A percentile compares a stretch with the other conserved stretches of the same genome.
phyloP scores from a whole-genome alignment of 2,329 filamentous ascomycete genomes.

The Colletotrichum orchidophilum region DNA sequence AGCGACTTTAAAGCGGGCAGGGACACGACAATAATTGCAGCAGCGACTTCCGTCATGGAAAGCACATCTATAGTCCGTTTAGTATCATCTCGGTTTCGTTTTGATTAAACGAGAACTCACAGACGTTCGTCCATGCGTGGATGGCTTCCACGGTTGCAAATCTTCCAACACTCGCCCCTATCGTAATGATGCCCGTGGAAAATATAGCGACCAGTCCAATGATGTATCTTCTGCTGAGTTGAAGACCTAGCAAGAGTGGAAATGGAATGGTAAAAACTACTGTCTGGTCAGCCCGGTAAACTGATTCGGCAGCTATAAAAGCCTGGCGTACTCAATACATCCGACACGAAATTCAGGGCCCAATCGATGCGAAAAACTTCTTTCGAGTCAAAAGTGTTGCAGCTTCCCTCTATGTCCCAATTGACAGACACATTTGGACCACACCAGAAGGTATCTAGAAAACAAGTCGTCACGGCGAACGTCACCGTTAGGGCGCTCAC shows the following conservation, averaged over 20 bases:
- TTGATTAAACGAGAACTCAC: slow-evolving; percentile 14
- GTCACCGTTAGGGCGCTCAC: slow-evolving; percentile 36
- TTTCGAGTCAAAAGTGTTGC: slow-evolving; percentile 40
- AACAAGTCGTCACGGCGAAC: slow-evolving; percentile 38
- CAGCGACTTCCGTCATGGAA: slow-evolving; percentile 36
- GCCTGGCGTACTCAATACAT: slow-evolving; percentile 35
- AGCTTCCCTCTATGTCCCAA: slow-evolving; percentile 38
- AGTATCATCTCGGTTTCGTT: not conserved
- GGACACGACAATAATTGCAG: slow-evolving; percentile 37
- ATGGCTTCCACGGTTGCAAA: slow-evolving; percentile 36
- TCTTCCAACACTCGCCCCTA: slow-evolving; percentile 36
- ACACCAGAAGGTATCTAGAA: slow-evolving; percentile 45
- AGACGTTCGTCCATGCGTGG: slow-evolving; percentile 36
- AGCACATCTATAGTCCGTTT: slow-evolving; percentile 30
- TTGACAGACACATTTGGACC: slow-evolving; percentile 40
- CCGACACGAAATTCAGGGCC: slow-evolving; percentile 40
- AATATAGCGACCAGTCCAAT: slow-evolving; percentile 35
- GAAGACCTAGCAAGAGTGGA: slow-evolving; percentile 35
- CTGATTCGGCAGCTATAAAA: not conserved
- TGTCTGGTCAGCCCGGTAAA: not conserved
- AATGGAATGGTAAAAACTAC: slow-evolving; percentile 37
- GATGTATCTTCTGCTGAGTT: slow-evolving; percentile 36
- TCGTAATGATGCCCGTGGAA: slow-evolving; percentile 35
- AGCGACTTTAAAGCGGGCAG: slow-evolving; percentile 36
- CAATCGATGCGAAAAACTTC: slow-evolving; percentile 41